phyloP scores from a whole-genome alignment of 2,329 filamentous ascomycete species.

The Microsporum audouinii region DNA sequence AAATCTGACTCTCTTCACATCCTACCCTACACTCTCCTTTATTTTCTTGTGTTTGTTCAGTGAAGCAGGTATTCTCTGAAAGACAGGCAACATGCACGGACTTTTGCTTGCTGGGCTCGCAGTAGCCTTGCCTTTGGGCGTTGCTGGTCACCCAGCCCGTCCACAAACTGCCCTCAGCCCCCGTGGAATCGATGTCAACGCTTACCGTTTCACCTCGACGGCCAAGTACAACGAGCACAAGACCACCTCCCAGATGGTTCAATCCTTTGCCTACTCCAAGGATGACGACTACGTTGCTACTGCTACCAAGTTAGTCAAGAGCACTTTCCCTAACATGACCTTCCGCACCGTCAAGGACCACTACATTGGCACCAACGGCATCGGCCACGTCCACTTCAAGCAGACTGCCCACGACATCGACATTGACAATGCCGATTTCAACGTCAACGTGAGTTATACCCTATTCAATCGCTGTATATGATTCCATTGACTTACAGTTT shows the following conservation, averaged over 20 bases:
- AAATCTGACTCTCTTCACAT: not conserved
- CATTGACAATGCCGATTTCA: constrained; percentile 13
- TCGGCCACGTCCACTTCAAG: constrained; percentile 12
- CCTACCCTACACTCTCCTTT: not conserved
- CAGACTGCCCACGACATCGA: constrained; percentile 11
- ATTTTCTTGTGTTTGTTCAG: not conserved
- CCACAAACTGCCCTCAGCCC: not conserved
- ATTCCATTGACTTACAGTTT: not conserved
- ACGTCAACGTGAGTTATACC: constrained; percentile 12
- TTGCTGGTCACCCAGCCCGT: constrained; percentile 8
- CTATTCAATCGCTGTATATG: not conserved
- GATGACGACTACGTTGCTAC: constrained; percentile 9
- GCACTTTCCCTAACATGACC: constrained; percentile 4
- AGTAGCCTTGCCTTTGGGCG: constrained; percentile 9
- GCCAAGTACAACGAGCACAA: constrained; percentile 7
- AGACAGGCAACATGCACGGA: constrained; percentile 12
- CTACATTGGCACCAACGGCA: constrained; percentile 11
- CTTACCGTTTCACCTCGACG: constrained; percentile 7
- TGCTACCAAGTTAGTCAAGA: constrained; percentile 10
- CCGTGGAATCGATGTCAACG: constrained; percentile 11
- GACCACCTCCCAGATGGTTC: constrained; percentile 1
- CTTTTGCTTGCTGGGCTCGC: constrained; percentile 11
- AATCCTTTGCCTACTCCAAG: constrained; percentile 1
- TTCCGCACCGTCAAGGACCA: constrained; percentile 12
- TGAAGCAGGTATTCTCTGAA: not conserved